Evolutionary conservation across 1,284 basidiomycete genomes (phyloP).

Genomic region (Moesziomyces antarcticus): DNA sequence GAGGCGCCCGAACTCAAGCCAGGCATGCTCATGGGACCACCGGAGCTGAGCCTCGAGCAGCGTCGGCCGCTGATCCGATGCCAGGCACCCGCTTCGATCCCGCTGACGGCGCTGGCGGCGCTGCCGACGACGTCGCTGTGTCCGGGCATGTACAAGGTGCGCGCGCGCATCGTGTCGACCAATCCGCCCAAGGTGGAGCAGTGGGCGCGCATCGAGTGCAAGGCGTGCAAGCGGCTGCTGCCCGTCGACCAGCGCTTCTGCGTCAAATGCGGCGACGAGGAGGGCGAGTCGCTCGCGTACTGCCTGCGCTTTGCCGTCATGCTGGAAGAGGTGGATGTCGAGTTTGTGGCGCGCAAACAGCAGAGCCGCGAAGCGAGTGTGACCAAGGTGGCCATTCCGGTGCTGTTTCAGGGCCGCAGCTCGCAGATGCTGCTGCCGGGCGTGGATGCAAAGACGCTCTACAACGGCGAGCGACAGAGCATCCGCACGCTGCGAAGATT

Average conservation of each 20-base stretch:
- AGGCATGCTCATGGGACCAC: constrained; percentile 25
- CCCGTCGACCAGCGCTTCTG: constrained; percentile 46
- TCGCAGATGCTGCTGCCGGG: constrained; percentile 25
- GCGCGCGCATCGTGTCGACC: constrained; percentile 33
- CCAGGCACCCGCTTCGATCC: constrained; percentile 31
- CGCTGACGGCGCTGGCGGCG: constrained; percentile 23
- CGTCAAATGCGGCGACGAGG: constrained; percentile 41
- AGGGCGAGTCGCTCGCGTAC: constrained; percentile 33
- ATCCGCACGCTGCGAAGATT: constrained; percentile 27
- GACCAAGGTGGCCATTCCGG: constrained; percentile 15
- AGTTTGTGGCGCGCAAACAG: constrained; percentile 23
- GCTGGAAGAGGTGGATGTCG: constrained; percentile 42
- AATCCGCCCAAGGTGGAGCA: constrained; percentile 32
- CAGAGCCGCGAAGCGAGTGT: constrained; percentile 1
- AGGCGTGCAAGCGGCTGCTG: constrained; percentile 27
- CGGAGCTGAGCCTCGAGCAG: constrained; percentile 5
- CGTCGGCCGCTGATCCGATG: constrained; percentile 31
- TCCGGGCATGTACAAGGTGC: constrained; percentile 42
- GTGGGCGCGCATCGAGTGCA: constrained; percentile 43
- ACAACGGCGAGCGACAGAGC: constrained; percentile 17
- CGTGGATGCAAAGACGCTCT: constrained; percentile 32
- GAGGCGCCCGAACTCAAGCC: constrained; percentile 29
- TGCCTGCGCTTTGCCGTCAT: constrained; percentile 43
- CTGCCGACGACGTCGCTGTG: constrained; percentile 33
- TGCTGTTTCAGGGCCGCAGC: constrained; percentile 37